These are phyloP conservation scores for Leccinum truebloodii DNA, from an alignment of 768 basidiomycete species.

Conservation along the genomic window DNA sequence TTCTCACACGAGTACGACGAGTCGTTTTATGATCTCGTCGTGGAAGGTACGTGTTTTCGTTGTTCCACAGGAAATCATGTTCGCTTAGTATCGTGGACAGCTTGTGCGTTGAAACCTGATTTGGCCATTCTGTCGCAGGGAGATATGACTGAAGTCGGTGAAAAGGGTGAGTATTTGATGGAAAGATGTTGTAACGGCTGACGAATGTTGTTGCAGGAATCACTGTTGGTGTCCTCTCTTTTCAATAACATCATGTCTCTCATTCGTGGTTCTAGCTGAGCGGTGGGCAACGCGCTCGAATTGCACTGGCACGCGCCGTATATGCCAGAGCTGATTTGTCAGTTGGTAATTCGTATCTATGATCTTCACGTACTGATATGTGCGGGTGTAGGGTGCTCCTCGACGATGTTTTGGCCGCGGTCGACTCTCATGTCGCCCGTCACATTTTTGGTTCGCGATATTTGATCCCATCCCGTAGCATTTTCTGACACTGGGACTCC, in stretches of 20 bases:
- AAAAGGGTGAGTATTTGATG: conserved; percentile 57
- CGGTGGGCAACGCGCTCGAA: conserved; percentile 83
- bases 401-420: conserved; percentile 87
- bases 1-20: conserved; percentile 91
- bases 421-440: conserved; percentile 85
- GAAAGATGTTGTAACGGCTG: neutral
- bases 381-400: conserved; percentile 58
- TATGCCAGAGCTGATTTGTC: conserved; percentile 91
- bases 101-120: conserved; percentile 86
- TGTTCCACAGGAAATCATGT: neutral
- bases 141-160: conserved; percentile 83
- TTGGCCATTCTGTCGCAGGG: conserved; percentile 77
- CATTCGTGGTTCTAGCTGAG: conserved; percentile 49
- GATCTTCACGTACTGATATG: neutral
- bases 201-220: conserved; percentile 41
- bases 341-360: conserved; percentile 19
- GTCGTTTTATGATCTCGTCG: conserved; percentile 75
- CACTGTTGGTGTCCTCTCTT: conserved; percentile 44
- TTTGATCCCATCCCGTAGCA: neutral
- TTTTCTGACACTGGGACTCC: conserved; percentile 2
- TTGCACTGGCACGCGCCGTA: conserved; percentile 84
- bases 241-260: conserved; percentile 15
- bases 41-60: conserved; percentile 56
- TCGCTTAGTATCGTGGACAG: conserved; percentile 32
- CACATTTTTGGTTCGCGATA: conserved; percentile 69